Evolutionary conservation across 2,329 filamentous ascomycete genomes (phyloP).

Genomic region (Beauveria australis): DNA sequence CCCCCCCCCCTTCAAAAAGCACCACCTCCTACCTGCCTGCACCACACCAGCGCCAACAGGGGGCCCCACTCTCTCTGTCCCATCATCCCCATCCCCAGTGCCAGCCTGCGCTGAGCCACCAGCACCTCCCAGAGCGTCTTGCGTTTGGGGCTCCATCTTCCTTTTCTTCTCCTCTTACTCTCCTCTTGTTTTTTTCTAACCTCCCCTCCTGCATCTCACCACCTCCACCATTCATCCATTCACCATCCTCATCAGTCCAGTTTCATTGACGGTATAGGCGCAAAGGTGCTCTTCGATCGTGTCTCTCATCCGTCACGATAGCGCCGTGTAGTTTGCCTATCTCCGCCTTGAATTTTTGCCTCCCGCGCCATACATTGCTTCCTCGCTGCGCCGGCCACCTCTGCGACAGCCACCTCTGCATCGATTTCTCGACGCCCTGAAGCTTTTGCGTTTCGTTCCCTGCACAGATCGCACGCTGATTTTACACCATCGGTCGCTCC

Average conservation of each 20-base stretch:
- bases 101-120: not conserved
- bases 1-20: not conserved
- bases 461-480: not conserved
- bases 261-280: constrained; percentile 2
- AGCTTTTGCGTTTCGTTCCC: not conserved
- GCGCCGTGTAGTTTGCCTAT: not conserved
- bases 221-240: constrained; percentile 5
- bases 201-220: constrained; percentile 4
- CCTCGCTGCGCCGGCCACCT: not conserved
- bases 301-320: not conserved
- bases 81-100: constrained; percentile 4
- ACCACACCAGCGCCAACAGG: constrained; percentile 7
- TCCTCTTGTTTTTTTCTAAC: not conserved
- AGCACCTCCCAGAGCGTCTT: constrained; percentile 1
- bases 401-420: not conserved
- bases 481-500: not conserved
- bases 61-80: constrained; percentile 2
- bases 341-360: not conserved
- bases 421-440: not conserved
- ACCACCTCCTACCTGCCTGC: not conserved
- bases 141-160: constrained; percentile 8
- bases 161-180: constrained; percentile 5
- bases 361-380: not conserved
- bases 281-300: not conserved
- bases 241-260: not conserved